Evolutionary conservation across 305 asterid genomes (phyloP), one percentile per base, ranked within the genome.

Genomic region (Salvia sclarea): DNA sequence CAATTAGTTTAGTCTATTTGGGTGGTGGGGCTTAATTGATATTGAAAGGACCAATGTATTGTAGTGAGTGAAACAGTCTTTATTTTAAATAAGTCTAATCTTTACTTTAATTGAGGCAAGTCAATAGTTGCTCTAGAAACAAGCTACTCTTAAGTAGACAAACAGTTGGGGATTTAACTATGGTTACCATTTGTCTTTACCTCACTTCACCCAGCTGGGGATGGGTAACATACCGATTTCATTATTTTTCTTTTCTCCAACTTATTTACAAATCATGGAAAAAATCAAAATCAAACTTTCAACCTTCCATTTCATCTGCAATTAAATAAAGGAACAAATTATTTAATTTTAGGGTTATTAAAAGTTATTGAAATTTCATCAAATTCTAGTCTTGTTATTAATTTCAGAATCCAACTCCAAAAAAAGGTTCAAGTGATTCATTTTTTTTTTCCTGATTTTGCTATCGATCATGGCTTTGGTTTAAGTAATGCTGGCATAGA

Each of bases 111-210:
- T 76, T 76, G 67, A 71, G 70, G 78, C 59, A 77, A 81, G 88
- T 86, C 92, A 82, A 77, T 64, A 70, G 78, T 71, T 76, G 82
- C 84, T 71, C 84, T 73, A 71, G 86, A 84, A 76, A 78, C 86
- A 58, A 85, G 70, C 82, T 75, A 74, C 17, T 44, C 64, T 61
- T 41, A 47, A 73, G 60, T 64, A 62, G 75, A 48, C 66, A 33
- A 61, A 62, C 49, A 14, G 59, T 65, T 75, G 52, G 28, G 40
- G 18, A 7, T 11, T 64, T 73, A 66, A 74, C 79, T 47, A 35
- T 69, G 71, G 71, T 73, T 69, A 21, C 18, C 10, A 30, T 50
- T 13, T 11, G 3, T 5, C n/a, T 3, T 11, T 10, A 16, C 5
- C 48, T 12, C 22, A 2, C 17, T 4, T 41, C 43, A 37, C 31